These are phyloP conservation scores for Pleurotus platypus DNA, from an alignment of 768 basidiomycete species.

Conservation along the genomic window DNA sequence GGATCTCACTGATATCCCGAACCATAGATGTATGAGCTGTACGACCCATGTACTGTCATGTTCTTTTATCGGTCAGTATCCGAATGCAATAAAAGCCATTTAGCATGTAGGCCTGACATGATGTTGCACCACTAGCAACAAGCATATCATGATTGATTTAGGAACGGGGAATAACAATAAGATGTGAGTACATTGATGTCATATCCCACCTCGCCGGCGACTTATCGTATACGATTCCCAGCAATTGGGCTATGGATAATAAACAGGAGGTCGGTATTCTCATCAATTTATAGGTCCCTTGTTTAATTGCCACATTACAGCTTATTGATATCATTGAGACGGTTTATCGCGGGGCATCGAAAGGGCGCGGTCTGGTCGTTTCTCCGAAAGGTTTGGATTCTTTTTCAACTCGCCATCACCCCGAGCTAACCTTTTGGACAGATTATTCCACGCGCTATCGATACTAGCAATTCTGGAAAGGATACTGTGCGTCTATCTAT, in stretches of 20 bases:
- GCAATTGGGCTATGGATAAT: slow-evolving; percentile 99
- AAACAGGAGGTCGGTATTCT: slow-evolving; percentile 80
- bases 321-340: slow-evolving; percentile 98
- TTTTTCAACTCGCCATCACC: background rate
- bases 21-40: slow-evolving; percentile 94
- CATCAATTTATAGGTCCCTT: background rate
- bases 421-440: slow-evolving; percentile 20
- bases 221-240: slow-evolving; percentile 23
- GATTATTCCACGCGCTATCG: slow-evolving; percentile 83
- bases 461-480: slow-evolving; percentile 40
- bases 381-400: slow-evolving; percentile 77
- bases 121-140: slow-evolving; percentile 57
- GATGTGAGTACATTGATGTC: slow-evolving; percentile 58
- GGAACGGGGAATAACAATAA: slow-evolving; percentile 99
- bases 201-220: background rate
- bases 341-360: slow-evolving; percentile 95
- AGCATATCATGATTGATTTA: slow-evolving; percentile 99
- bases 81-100: background rate
- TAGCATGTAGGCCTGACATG: background rate
- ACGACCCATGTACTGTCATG: slow-evolving; percentile 97
- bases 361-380: slow-evolving; percentile 96
- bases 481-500: background rate
- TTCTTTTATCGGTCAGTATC: slow-evolving; percentile 89
- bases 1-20: background rate
- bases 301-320: slow-evolving; percentile 32